Base-by-base conservation (phyloP, 129 eudicot genomes). In the Flaveria bidentis region DNA sequence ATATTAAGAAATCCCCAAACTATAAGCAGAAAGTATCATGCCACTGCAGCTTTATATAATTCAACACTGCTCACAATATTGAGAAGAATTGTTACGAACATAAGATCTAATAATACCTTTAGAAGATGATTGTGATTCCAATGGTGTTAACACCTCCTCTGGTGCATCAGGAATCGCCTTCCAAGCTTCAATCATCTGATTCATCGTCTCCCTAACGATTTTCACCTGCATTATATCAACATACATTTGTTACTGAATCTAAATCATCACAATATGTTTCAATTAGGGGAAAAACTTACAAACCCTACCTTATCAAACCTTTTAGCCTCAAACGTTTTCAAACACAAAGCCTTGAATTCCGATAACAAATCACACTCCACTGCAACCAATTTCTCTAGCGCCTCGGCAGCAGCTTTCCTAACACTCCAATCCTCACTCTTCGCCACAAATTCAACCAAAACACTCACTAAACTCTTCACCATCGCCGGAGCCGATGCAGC, bases 381-480 rank as follows among this genome's bases (percentile, higher is more conserved):
- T n/a, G 79, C 80, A 14, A 92, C 96, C 66, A 93, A 41, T 81
- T 84, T 89, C 84, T 64, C 76, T 74, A 93, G 50, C 44, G 89
- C 88, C 78, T 87, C 98, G 3, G 98, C 88, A 0, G 96, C 92
- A 0, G 91, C 85, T 82, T 89, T 92, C 86, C 97, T 78, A 12
- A 86, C 92, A 13, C 93, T 91, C 97, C 97, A 91, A 62, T 93
- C 93, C 45, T 88, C 97, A 74, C 96, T 85, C 9, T 87, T 81
- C 55, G 79, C 76, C 75, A 93, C 81, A 55, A 85, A 90, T 45
- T 85, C 97, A 71, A 87, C 85, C 86, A 88, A 84, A 77, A 86
- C 72, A 74, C 11, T 44, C 6, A 93, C 85, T 76, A 90, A 73
- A 86, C 80, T 85, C 80, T 49, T 82, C 83, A 87, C 82, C 33